Percentiles rank a stretch among this genome's conserved stretches.
phyloP scores from a whole-genome alignment of 2,329 filamentous ascomycete genomes.

The Clathrospora elynae region DNA sequence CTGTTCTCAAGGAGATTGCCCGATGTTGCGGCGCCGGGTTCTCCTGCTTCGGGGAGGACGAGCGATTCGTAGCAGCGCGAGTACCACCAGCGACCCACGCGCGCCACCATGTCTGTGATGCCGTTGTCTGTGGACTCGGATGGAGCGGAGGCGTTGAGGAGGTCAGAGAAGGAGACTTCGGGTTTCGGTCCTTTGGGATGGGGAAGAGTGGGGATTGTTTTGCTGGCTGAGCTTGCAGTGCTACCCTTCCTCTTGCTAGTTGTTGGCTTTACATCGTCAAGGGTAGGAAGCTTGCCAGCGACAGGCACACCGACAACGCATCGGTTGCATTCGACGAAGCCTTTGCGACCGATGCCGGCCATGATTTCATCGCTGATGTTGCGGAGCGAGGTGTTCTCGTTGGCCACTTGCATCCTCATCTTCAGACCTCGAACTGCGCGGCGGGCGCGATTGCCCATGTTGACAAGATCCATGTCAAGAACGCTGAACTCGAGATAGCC shows the following conservation, averaged over 20 bases:
- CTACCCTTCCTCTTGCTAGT: slow-evolving; percentile 37
- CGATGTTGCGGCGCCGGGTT: slow-evolving; percentile 41
- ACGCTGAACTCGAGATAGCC: slow-evolving; percentile 80
- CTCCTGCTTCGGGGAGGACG: slow-evolving; percentile 50
- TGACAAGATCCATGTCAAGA: slow-evolving; percentile 79
- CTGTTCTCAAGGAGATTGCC: slow-evolving; percentile 57
- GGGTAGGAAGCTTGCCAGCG: slow-evolving; percentile 54
- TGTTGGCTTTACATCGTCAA: slow-evolving; percentile 31
- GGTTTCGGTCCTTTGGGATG: slow-evolving; percentile 32
- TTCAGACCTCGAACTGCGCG: slow-evolving; percentile 73
- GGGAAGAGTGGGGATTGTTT: slow-evolving; percentile 18
- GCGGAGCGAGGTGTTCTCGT: slow-evolving; percentile 64
- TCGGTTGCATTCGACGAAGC: slow-evolving; percentile 73
- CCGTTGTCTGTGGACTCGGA: slow-evolving; percentile 69
- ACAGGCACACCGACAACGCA: slow-evolving; percentile 80
- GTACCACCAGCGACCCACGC: slow-evolving; percentile 96
- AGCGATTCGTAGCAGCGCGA: slow-evolving; percentile 84
- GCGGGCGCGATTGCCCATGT: slow-evolving; percentile 75
- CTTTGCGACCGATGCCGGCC: slow-evolving; percentile 68
- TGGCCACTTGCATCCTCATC: slow-evolving; percentile 67
- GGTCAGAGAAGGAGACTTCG: slow-evolving; percentile 46
- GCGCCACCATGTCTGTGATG: slow-evolving; percentile 90
- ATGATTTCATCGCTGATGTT: slow-evolving; percentile 63
- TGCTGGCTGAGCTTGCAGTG: slow-evolving; percentile 32
- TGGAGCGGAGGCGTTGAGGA: slow-evolving; percentile 39